Evolutionary conservation across 2,329 filamentous ascomycete genomes (phyloP), one percentile per base, ranked within the genome.

Genomic region (Nannizziopsis arthrosporioides): DNA sequence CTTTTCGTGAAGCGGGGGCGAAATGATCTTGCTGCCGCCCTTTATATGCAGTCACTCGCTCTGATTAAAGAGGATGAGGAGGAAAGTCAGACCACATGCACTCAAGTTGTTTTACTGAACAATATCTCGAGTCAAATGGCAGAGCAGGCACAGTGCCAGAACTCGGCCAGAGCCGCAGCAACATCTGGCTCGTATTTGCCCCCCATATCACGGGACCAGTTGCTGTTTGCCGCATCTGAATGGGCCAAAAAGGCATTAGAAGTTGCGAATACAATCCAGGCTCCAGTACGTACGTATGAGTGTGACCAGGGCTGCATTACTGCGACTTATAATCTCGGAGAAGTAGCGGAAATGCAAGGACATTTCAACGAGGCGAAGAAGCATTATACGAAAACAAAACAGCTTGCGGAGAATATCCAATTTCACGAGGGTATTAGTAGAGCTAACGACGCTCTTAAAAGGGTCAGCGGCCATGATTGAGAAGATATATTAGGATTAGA

Each of bases 301-400:
- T 95, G 90, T 60, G 87, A 94, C 62, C 66, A 83, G 48, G 85
- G 83, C 1, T 95, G 89, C 59, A 84, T 83, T 2, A 84, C 83
- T 5, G 84, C 89, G 6, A 80, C 85, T n/a, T 84, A 86, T 64
- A 94, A 93, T 61, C 76, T 94, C 46, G 90, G 81, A 18, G 85
- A 93, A 57, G 82, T 95, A 56, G 82, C 85, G 0, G 80, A 84
- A 55, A 81, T 92, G 76, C 68, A 81, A 51, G 82, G 83, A 1
- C 75, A 84, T 56, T 59, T 72, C 1, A 69, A 70, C 3, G 74
- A 84, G 55, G 88, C 90, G 1, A 74, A 74, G 57, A 73, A 72
- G 56, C 77, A 76, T 59, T 94, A 85, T 60, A 68, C 74, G 47
- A 77, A 93, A 61, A 82, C 84, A 8, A 74, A 78, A 47, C 73